phyloP scores from a whole-genome alignment of 331 rosid genomes.

The Cydonia oblonga region DNA sequence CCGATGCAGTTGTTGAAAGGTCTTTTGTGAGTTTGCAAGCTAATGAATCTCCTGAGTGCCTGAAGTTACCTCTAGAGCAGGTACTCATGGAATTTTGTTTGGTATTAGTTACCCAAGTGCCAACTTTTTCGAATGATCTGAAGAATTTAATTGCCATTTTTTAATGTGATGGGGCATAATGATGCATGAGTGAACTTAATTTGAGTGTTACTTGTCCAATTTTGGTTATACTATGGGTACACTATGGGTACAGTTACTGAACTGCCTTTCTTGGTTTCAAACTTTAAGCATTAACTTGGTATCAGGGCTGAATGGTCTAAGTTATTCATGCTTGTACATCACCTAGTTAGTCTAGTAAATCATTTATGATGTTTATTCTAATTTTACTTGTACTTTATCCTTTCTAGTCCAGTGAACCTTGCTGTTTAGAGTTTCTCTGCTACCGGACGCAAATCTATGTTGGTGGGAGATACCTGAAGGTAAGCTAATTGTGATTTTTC shows the following conservation, averaged over 20 bases:
- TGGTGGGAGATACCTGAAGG: conserved; percentile 92
- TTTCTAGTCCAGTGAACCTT: conserved; percentile 51
- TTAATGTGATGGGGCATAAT: not conserved
- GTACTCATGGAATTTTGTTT: conserved; percentile 21
- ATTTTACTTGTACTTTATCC: not conserved
- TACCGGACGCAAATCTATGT: conserved; percentile 49
- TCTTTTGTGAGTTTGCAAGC: conserved; percentile 23
- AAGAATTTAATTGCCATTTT: not conserved
- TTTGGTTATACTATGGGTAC: not conserved
- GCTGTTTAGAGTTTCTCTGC: conserved; percentile 45
- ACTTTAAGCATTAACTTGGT: not conserved
- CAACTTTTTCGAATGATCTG: not conserved
- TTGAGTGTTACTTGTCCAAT: not conserved
- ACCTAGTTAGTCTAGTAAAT: conserved; percentile 4
- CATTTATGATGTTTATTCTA: conserved; percentile 8
- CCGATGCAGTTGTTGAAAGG: conserved; percentile 21
- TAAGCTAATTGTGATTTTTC: conserved; percentile 3
- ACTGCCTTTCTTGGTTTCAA: not conserved
- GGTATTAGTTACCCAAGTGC: not conserved
- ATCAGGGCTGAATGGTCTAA: not conserved
- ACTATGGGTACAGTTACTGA: not conserved
- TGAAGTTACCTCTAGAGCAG: conserved; percentile 24
- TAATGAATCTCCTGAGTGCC: conserved; percentile 24
- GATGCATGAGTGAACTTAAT: not conserved
- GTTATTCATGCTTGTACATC: not conserved